Evolutionary conservation across 176 grass and related monocot species (phyloP).

Genomic region (Musa acuminata): DNA sequence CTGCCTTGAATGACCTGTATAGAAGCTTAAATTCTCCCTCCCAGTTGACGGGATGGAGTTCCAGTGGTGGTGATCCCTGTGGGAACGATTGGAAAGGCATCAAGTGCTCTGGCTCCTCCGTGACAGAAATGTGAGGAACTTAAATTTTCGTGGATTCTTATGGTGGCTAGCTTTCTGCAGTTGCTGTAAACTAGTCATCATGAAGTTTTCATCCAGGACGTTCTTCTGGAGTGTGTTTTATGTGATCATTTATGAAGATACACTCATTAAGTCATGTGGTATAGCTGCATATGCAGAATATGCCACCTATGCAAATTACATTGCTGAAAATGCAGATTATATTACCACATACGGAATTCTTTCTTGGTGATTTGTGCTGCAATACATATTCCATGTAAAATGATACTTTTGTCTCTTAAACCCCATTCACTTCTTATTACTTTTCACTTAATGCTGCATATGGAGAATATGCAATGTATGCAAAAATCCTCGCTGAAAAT

Average conservation of each 20-base stretch:
- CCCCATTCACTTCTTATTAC: too few relatives aligned
- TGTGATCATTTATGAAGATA: background rate
- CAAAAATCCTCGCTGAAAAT: too few relatives aligned
- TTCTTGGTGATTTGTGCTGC: background rate
- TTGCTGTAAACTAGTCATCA: background rate
- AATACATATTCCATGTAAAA: background rate
- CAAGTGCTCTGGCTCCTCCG: constrained; percentile 58
- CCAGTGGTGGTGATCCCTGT: constrained; percentile 65
- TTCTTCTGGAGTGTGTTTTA: background rate
- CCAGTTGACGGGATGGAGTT: constrained; percentile 52
- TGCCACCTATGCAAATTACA: background rate
- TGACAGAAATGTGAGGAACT: constrained; percentile 65
- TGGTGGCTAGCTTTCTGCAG: background rate
- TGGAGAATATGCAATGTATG: too few relatives aligned
- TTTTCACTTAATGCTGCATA: too few relatives aligned
- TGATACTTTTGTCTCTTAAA: background rate
- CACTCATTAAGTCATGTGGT: background rate
- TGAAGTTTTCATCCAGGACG: background rate
- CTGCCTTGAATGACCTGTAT: constrained; percentile 74
- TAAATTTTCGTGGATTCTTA: constrained; percentile 5
- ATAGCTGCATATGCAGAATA: background rate
- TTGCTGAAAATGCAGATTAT: background rate
- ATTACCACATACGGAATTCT: background rate
- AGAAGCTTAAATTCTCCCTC: constrained; percentile 61
- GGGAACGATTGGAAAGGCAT: constrained; percentile 61